Conservation (phyloP, 106 monocot species). For the Dendrobium huoshanense region DNA sequence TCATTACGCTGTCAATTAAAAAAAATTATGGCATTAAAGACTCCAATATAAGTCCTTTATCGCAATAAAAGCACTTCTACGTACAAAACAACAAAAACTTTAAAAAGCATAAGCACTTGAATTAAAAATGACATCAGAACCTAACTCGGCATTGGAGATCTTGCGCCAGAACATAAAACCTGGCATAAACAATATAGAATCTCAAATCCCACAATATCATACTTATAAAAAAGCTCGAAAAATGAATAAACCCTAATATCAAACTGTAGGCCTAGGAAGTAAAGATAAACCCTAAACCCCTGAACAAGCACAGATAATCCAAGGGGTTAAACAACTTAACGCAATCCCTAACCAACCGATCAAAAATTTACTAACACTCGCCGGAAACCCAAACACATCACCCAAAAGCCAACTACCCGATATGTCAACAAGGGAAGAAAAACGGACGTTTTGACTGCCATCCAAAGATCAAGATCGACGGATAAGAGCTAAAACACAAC, state of each 20-base stretch:
- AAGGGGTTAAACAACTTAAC: background rate
- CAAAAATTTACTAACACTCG: background rate
- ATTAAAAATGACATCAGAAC: background rate
- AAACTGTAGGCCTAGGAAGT: background rate
- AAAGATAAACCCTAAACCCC: constrained; percentile 9
- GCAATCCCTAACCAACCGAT: background rate
- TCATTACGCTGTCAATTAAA: background rate
- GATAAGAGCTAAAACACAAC: background rate
- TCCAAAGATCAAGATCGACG: background rate
- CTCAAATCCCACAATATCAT: background rate
- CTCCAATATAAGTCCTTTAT: background rate
- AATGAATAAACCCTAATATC: background rate
- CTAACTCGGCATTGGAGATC: background rate
- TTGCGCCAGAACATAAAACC: background rate
- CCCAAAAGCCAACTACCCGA: background rate
- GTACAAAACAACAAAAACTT: background rate
- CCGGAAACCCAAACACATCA: background rate
- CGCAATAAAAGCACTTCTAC: background rate
- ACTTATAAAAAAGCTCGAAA: background rate
- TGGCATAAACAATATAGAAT: background rate
- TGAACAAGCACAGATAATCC: background rate
- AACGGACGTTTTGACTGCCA: background rate
- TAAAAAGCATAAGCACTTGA: background rate
- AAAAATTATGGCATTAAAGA: background rate
- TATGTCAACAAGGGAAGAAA: background rate